phyloP scores from a whole-genome alignment of 495 filamentous ascomycete genomes.

The Jackrogersella multiformis region DNA sequence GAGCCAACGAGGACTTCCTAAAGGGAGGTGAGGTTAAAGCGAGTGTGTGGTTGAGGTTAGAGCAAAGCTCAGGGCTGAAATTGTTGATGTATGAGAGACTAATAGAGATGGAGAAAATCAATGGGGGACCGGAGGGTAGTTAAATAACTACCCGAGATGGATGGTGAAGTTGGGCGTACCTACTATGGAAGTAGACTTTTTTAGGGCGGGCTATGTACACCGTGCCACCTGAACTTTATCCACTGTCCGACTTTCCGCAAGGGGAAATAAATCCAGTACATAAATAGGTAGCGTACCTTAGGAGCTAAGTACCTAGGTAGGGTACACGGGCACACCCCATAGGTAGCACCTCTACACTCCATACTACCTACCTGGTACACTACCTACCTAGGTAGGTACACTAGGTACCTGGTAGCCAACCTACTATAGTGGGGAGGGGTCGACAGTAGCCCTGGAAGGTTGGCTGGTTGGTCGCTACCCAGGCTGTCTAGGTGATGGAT shows the following conservation, averaged over 20 bases:
- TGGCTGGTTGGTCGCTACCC: constrained; percentile 25
- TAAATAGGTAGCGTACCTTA: constrained; percentile 3
- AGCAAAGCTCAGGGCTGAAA: constrained; percentile 52
- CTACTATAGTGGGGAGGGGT: constrained; percentile 23
- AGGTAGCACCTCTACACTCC: too few relatives aligned
- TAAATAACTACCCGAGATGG: constrained; percentile 44
- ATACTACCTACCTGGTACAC: too few relatives aligned
- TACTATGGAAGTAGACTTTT: constrained; percentile 20
- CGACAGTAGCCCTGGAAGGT: constrained; percentile 22
- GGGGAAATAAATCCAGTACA: constrained; percentile 29
- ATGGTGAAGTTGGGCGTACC: constrained; percentile 26
- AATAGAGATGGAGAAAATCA: constrained; percentile 42
- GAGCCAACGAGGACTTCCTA: constrained; percentile 72
- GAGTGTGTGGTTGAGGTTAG: constrained; percentile 57
- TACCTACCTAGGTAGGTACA: too few relatives aligned
- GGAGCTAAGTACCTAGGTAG: too few relatives aligned
- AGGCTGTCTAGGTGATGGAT: too few relatives aligned
- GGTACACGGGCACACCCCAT: too few relatives aligned
- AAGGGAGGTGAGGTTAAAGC: constrained; percentile 56
- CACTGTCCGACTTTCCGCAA: constrained; percentile 40
- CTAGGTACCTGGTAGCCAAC: too few relatives aligned
- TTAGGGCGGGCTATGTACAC: constrained; percentile 21
- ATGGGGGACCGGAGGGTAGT: constrained; percentile 46
- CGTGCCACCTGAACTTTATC: constrained; percentile 21
- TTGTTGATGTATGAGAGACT: constrained; percentile 45